phyloP scores from a whole-genome alignment of 2,329 filamentous ascomycete species.

The Xylaria sp. region DNA sequence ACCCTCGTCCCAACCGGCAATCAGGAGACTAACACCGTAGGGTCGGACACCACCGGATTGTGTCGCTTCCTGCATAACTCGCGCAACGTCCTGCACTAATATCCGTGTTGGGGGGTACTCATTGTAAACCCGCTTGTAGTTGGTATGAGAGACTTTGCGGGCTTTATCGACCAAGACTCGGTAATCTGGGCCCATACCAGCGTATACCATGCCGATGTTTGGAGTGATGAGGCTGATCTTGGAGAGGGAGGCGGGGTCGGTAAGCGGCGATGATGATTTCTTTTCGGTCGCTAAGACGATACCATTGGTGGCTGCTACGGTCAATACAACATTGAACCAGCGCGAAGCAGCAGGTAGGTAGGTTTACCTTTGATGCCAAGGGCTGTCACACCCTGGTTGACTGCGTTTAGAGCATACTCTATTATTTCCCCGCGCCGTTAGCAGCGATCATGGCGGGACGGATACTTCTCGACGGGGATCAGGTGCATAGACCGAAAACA shows the following conservation, averaged over 20 bases:
- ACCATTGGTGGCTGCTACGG: constrained; percentile 84
- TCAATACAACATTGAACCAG: constrained; percentile 30
- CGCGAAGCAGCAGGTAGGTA: background rate
- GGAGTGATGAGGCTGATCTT: constrained; percentile 99
- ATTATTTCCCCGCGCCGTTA: constrained; percentile 23
- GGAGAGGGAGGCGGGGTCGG: constrained; percentile 92
- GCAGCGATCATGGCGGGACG: constrained; percentile 9
- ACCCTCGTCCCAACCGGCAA: constrained; percentile 98
- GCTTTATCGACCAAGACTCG: constrained; percentile 97
- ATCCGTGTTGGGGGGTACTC: constrained; percentile 99
- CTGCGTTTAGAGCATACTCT: constrained; percentile 99
- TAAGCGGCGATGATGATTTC: constrained; percentile 97
- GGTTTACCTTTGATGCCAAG: constrained; percentile 93
- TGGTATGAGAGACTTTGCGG: constrained; percentile 96
- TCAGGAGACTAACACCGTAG: constrained; percentile 93
- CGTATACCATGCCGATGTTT: constrained; percentile 99
- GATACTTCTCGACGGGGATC: background rate
- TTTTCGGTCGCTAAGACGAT: constrained; percentile 99
- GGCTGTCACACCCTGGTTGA: constrained; percentile 98
- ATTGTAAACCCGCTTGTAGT: constrained; percentile 99
- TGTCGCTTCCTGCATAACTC: constrained; percentile 98
- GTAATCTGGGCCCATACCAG: constrained; percentile 98
- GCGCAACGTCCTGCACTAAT: constrained; percentile 97
- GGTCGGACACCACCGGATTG: constrained; percentile 97
- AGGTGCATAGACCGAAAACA: background rate